Evolutionary conservation across 2,329 filamentous ascomycete species (phyloP), one percentile per base, ranked within the genome.

Genomic region (Colletotrichum karsti): DNA sequence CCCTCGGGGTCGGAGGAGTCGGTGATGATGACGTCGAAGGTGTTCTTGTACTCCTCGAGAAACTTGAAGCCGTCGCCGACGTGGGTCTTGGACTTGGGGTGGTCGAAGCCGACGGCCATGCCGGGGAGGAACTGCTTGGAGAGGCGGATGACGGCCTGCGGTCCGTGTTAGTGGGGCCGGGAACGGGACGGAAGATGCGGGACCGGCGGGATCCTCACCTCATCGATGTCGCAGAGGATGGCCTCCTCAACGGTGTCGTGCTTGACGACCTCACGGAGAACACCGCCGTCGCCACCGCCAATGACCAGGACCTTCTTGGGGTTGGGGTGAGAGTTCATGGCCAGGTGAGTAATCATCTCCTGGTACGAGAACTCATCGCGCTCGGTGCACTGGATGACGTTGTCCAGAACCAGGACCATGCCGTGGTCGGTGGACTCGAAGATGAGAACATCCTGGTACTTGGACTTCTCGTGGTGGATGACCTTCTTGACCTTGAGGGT

Each of bases 281-380:
- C 96, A 84, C 96, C 96, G 69, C 96, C 96, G 80, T 99, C 96
- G 80, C 96, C 96, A 77, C 96, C 96, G 73, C 96, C 96, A 77
- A 99, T 98, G 81, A 99, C 96, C 66, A 99, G 91, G 60, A 99
- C 96, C 84, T 95, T 97, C 90, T 98, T 96, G 79, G 96, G 96
- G 87, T 97, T 91, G 74, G 96, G 96, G 90, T 99, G 96, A 60
- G 95, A 94, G 90, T 97, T 96, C 92, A 99, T 94, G 84, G 94
- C 96, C 74, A 99, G 89, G 85, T 99, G 94, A 75, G 95, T 95
- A 84, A 99, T 99, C 96, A 99, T 99, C 90, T 99, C 96, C 88
- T 99, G 96, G 90, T 97, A 97, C 76, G 95, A 94, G 88, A 98
- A 99, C 87, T 99, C 96, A 80, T 99, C 94, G 73, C 95, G 92